phyloP scores from a whole-genome alignment of 306 rosid species.

The Notholithocarpus densiflorus region DNA sequence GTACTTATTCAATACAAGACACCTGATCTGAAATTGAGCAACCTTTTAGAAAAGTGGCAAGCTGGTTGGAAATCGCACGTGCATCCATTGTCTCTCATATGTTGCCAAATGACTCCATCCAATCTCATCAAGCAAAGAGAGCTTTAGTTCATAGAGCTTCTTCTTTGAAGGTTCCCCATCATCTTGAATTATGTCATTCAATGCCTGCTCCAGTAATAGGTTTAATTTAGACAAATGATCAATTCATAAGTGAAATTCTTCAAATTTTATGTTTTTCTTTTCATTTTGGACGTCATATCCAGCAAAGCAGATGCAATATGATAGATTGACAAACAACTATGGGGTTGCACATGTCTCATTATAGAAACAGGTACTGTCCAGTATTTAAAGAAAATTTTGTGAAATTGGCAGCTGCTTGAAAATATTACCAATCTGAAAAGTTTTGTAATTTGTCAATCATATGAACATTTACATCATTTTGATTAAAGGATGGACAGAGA shows the following conservation, averaged over 20 bases:
- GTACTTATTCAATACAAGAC: background rate
- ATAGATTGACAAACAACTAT: background rate
- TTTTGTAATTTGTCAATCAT: background rate
- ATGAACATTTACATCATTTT: background rate
- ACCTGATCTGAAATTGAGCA: background rate
- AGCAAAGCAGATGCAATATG: background rate
- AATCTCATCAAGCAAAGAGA: constrained; percentile 72
- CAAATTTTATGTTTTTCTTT: background rate
- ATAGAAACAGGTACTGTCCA: too few species aligned
- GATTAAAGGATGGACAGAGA: background rate
- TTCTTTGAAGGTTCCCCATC: constrained; percentile 69
- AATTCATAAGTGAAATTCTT: background rate
- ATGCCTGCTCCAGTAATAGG: constrained; percentile 38
- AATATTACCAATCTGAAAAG: background rate
- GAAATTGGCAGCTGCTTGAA: background rate
- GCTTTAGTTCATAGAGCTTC: constrained; percentile 72
- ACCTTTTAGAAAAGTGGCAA: constrained; percentile 62
- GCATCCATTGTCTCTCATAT: constrained; percentile 85
- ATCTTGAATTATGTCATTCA: constrained; percentile 72
- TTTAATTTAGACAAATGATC: background rate
- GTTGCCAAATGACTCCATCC: constrained; percentile 75
- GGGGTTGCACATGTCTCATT: background rate
- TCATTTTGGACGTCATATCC: background rate
- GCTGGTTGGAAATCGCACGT: constrained; percentile 76
- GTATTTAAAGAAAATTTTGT: background rate